Percentiles rank a stretch among this genome's conserved stretches.
These are phyloP conservation scores for Backusella tuberculispora DNA, from an alignment of 192 early-diverging fungal genomes.

Conservation along the genomic window DNA sequence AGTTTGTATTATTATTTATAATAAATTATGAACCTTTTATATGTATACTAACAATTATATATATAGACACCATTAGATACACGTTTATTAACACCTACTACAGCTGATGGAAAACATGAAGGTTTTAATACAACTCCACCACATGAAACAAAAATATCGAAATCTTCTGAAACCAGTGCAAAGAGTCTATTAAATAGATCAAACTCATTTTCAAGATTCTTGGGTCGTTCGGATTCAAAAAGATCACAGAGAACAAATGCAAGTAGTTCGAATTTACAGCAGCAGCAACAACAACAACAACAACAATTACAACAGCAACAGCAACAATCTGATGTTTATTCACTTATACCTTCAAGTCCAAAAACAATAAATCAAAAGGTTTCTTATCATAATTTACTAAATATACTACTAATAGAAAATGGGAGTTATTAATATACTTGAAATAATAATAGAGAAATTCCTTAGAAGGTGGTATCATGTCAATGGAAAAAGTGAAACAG, in stretches of 20 bases:
- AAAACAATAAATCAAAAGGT: conserved; percentile 37
- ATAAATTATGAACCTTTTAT: not conserved
- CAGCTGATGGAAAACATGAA: conserved; percentile 23
- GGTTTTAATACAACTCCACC: conserved; percentile 29
- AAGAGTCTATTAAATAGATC: conserved; percentile 38
- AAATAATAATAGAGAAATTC: conserved; percentile 42
- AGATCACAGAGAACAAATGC: conserved; percentile 21
- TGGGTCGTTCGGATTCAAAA: conserved; percentile 43
- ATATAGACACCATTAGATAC: not conserved
- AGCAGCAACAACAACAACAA: not conserved
- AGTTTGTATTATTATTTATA: not conserved
- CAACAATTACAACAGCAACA: not conserved
- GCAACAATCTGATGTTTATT: conserved; percentile 3
- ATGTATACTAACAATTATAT: not conserved
- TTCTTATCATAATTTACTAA: not conserved
- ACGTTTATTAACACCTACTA: not conserved
- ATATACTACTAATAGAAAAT: not conserved
- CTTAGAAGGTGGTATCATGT: conserved; percentile 57
- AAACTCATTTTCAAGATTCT: conserved; percentile 43
- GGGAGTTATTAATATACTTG: not conserved
- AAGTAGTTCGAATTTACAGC: conserved; percentile 13
- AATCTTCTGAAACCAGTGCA: conserved; percentile 27
- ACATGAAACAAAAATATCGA: conserved; percentile 14
- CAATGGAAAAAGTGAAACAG: conserved; percentile 59
- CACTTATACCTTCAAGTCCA: conserved; percentile 32